Conservation (phyloP, 257 asterid species). For the Gentiana straminea region DNA sequence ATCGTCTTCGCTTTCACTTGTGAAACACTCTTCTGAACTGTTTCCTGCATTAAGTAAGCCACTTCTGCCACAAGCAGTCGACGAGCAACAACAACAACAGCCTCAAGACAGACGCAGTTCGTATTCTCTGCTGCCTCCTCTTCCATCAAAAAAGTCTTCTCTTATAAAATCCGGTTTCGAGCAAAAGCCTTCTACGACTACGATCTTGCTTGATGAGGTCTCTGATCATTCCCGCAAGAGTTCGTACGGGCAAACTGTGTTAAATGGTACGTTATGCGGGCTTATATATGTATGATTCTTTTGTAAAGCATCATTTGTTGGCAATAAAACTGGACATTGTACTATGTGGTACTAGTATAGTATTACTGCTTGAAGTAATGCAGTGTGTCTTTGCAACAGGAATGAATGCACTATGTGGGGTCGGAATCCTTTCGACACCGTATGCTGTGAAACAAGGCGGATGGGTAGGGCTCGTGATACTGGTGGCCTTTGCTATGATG, state of each 20-base stretch:
- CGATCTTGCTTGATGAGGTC: conserved; percentile 31
- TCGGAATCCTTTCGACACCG: conserved; percentile 68
- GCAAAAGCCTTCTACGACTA: conserved; percentile 32
- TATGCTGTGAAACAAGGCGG: conserved; percentile 94
- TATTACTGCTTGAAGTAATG: too few species aligned
- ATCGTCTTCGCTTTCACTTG: conserved; percentile 47
- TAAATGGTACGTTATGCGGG: conserved; percentile 42
- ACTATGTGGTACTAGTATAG: too few species aligned
- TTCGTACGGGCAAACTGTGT: conserved; percentile 67
- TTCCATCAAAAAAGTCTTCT: conserved; percentile 47
- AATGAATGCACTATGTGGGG: conserved; percentile 42
- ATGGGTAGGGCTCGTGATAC: conserved; percentile 75
- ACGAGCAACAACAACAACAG: conserved; percentile 18
- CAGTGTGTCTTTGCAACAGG: conserved; percentile 25
- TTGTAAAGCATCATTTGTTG: conserved; percentile 1
- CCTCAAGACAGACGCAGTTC: conserved; percentile 52
- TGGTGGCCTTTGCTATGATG: conserved; percentile 27
- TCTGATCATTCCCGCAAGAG: conserved; percentile 42
- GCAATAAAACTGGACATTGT: too few species aligned
- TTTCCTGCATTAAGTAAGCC: conserved; percentile 65
- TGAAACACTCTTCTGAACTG: conserved; percentile 70
- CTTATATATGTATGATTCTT: neutral
- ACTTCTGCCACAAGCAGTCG: conserved; percentile 41
- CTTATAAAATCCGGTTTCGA: conserved; percentile 33
- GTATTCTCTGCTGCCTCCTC: conserved; percentile 50